Evolutionary conservation across 768 basidiomycete genomes (phyloP), one percentile per base, ranked within the genome.

Genomic region (Tylopilus plumbeoviolaceoides): DNA sequence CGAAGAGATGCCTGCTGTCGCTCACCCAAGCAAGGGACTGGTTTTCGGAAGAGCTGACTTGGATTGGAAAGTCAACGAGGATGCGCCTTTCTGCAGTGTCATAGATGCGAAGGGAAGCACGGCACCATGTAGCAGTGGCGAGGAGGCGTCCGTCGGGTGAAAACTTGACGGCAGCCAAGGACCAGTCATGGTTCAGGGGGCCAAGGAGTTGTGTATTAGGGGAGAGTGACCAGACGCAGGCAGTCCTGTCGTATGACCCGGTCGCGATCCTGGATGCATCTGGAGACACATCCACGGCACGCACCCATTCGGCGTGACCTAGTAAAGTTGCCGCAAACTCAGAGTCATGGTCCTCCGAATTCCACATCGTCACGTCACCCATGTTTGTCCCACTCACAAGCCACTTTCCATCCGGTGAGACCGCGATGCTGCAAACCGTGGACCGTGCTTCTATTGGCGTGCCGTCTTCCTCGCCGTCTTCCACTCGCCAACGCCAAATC

Each of bases 21-120:
- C 10, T 44, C 1, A 40, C 45, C 59, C 59, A 60, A 14, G 38
- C 45, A 12, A 60, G 48, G 18, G 53, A 44, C 21, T 59, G 50
- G 18, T 59, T 54, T 21, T 25, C 36, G 5, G 21, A 36, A 4
- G 50, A 51, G 23, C 28, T 39, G 31, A 59, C 46, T 27, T 39
- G 20, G 10, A 59, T 21, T 14, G 50, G 45, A 15, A 60, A 18
- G n/a, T 50, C 35, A 21, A 27, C 5, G 15, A 52, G 41, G 11
- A 52, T 28, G 15, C 15, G 7, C n/a, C n/a, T 50, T 9, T 39
- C 17, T 10, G 44, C n/a, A 14, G 12, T 48, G 45, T 52, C 39
- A 7, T 56, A 53, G 23, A 60, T 30, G 5, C 54, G 50, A 11
- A 55, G 15, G 7, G 47, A 54, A 7, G 44, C 0, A 5, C 44